Conservation (phyloP, 2,329 filamentous ascomycete species). For the Thermoascus crustaceus region DNA sequence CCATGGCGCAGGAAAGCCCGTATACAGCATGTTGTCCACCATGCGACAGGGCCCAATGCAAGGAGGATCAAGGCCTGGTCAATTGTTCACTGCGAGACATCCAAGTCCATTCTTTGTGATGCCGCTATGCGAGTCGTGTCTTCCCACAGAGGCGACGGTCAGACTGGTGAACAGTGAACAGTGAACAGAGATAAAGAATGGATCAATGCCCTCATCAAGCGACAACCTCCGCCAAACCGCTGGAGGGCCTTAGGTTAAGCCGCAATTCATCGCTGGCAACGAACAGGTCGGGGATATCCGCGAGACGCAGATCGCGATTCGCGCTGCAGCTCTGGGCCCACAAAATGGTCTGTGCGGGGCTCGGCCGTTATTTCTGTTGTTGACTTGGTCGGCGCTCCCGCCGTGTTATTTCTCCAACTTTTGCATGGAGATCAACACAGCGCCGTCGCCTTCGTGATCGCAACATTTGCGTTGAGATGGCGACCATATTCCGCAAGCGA, state of each 20-base stretch:
- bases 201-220: no score
- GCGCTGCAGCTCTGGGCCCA: background rate
- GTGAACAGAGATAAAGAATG: background rate
- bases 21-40: no score
- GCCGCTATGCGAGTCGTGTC: no score
- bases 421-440: background rate
- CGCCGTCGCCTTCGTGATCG: background rate
- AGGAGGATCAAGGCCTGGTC: no score
- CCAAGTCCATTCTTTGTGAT: background rate
- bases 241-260: no score
- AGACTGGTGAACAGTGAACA: background rate
- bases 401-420: constrained; percentile 1
- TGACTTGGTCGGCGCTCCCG: constrained; percentile 1
- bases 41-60: no score
- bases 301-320: background rate
- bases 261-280: no score
- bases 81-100: no score
- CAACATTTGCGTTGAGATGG: constrained; percentile 26
- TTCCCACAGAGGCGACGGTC: background rate
- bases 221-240: no score
- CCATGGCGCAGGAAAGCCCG: no score
- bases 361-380: constrained; percentile 2
- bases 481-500: constrained; percentile 34
- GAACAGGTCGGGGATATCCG: background rate
- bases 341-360: constrained; percentile 1